Base-by-base conservation (phyloP, 495 filamentous ascomycete genomes). In the Staphylotrichum longicolle region DNA sequence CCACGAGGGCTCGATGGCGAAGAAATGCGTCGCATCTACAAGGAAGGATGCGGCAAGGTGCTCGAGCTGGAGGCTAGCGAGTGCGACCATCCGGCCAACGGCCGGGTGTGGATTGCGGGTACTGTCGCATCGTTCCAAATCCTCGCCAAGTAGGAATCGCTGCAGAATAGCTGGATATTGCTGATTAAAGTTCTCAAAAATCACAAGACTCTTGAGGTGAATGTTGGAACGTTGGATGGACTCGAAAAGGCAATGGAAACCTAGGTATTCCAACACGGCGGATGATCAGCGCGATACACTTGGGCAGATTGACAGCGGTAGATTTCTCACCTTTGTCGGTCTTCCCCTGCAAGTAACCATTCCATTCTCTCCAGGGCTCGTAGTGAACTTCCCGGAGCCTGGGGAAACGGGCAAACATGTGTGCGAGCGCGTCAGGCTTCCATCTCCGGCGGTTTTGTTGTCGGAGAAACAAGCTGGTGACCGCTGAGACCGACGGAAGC, bases 41-140 rank as follows among this genome's bases (percentile, higher is more conserved):
- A 75, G 60, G 59, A 73, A 74, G 15, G 72, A 74, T 58, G 68
- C 71, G 44, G 70, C 68, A 49, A 75, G 69, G 52, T 75, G 69
- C 65, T 75, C 70, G 46, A 75, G 72, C 57, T 53, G 41, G 55
- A 75, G 69, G 54, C 69, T 72, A 52, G 65, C 62, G 52, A 62
- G 57, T 20, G 70, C 67, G 56, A 72, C 49, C 41, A 63, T 64
- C 54, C 61, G 64, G 67, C 72, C 59, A 51, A 74, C 63, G 33
- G 44, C 58, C 49, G 58, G 62, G 58, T 52, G n/a, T 65, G 66
- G 64, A 35, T 61, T 67, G 44, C 72, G 66, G 63, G 32, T 33
- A 33, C 27, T 49, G 27, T 33, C 46, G 46, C 46, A 49, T 33
- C 8, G 0, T 15, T 2, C 7, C 4, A 9, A 32, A 49, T 49